Conservation (phyloP, 2,329 filamentous ascomycete species). For the Penicillium sp. region DNA sequence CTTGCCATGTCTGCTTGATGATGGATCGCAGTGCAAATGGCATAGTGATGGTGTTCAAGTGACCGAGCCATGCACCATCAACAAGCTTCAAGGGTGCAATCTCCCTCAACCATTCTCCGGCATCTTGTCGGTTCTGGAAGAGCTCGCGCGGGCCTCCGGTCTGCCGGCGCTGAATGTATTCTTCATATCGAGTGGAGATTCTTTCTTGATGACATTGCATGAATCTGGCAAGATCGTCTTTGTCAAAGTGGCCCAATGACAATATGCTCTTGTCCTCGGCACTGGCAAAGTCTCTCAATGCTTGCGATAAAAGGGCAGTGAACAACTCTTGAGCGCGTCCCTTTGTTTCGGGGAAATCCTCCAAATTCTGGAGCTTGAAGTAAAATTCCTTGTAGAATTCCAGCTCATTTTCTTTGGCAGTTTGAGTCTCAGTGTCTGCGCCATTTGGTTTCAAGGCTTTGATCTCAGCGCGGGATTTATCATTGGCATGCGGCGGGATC, state of each 20-base stretch:
- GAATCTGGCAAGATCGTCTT: conserved; percentile 24
- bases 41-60: conserved; percentile 42
- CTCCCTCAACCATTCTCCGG: conserved; percentile 38
- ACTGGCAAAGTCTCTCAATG: neutral
- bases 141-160: conserved; percentile 32
- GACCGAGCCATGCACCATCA: conserved; percentile 47
- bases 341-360: conserved; percentile 32
- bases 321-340: conserved; percentile 25
- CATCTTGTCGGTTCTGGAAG: conserved; percentile 30
- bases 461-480: no score
- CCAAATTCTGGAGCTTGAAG: conserved; percentile 39
- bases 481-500: no score
- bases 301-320: neutral
- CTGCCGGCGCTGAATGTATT: conserved; percentile 23
- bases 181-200: conserved; percentile 29
- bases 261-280: neutral
- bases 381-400: conserved; percentile 30
- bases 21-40: conserved; percentile 37
- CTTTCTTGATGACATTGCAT: conserved; percentile 27
- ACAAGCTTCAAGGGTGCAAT: conserved; percentile 43
- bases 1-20: conserved; percentile 45
- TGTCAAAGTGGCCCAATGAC: conserved; percentile 21
- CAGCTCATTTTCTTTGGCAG: conserved; percentile 9
- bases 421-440: neutral
- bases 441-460: no score